Evolutionary conservation across 768 basidiomycete species (phyloP), one percentile per base, ranked within the genome.

Genomic region (Mycena venus): DNA sequence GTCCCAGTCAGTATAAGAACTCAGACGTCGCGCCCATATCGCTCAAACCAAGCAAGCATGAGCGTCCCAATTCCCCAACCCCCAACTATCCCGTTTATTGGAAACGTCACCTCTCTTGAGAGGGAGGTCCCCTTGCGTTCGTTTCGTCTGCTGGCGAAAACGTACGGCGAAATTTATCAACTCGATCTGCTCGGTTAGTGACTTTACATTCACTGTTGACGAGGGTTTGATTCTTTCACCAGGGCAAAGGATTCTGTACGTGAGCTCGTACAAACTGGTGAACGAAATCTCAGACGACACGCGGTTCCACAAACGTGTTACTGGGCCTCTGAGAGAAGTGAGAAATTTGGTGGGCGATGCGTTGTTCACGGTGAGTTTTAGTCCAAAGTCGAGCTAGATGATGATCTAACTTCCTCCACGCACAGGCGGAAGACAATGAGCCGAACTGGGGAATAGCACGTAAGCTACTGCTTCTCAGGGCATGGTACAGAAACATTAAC

Each of bases 371-470:
- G 85, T 85, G 34, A 11, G 82, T 51, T 65, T 49, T n/a, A n/a
- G n/a, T 21, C 14, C 19, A n/a, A 7, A 25, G 21, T 5, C 19
- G 55, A 14, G 9, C 34, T 40, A 36, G 6, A n/a, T 7, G 12
- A 23, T 21, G 4, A 6, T 29, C 56, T 55, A 9, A 49, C 17
- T 31, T 40, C 9, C 27, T 32, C 11, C 19, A 11, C 56, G 73
- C 53, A 12, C 40, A 85, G 80, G 87, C 88, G 0, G 79, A 84
- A 42, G 75, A 80, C 12, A 82, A 83, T 21, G 89, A 90, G 70
- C 82, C 84, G 25, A 88, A 87, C 77, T 90, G 88, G 88, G 85
- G 80, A 27, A 80, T 87, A 53, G 86, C 86, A 11, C 87, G 87
- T 87, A 76, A 56, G 85, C 38, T 10, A n/a, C n/a, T 31, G 6